Base-by-base conservation (phyloP, 2,329 filamentous ascomycete species). In the Elsinoe fawcettii region DNA sequence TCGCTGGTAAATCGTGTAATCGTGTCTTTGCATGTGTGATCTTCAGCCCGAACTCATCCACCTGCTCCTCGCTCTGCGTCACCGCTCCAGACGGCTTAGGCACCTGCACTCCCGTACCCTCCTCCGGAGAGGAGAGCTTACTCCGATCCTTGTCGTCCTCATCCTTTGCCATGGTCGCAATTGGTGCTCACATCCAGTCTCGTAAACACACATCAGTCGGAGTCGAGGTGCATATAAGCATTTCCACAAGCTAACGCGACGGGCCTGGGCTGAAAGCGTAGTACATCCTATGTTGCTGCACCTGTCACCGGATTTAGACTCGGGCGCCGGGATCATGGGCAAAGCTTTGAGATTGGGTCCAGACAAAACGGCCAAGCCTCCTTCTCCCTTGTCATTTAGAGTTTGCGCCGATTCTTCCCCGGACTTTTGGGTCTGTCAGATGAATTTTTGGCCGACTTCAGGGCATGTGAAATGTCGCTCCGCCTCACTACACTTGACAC, bases 21-120 rank as follows among this genome's bases (percentile, higher is more conserved):
- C 67, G 62, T 58, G 65, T 66, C 51, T 65, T 60, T 5, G 65
- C 61, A 55, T 65, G 65, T 55, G 64, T 64, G n/a, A 69, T 60
- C 16, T 69, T 68, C 30, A 73, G 60, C 4, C 70, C 70, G 58
- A 72, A 73, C 57, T 73, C 70, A 54, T 73, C 70, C 6, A 68
- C 63, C 27, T 61, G 64, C 16, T 64, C 59, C 39, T 67, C 61
- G n/a, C 30, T 36, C 27, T 51, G 49, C 30, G 56, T 36, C 51
- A 32, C 57, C 12, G 46, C 43, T 16, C 36, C 39, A 8, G 23
- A 34, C 7, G 57, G 27, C 34, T 51, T 51, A 9, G 36, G 39
- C 12, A 51, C 27, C 22, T 22, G 12, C 22, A 25, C 11, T 32
- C 22, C 51, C 30, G 18, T 23, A 60, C 73, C 69, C 2, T 64